phyloP scores from a whole-genome alignment of 1,284 basidiomycete genomes.

The Ganoderma meredithae region DNA sequence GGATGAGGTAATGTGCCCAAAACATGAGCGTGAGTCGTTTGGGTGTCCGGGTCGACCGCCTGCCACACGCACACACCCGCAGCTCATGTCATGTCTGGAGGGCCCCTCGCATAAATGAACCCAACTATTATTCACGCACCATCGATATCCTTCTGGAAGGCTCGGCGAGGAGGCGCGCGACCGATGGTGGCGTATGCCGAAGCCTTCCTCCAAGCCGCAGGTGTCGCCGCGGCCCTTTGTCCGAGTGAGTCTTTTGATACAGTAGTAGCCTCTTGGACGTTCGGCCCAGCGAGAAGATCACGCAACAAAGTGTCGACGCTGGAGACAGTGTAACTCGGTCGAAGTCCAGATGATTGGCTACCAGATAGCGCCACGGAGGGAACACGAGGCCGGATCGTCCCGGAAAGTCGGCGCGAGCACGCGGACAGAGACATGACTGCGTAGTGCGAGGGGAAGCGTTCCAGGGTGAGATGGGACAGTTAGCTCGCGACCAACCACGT shows the following conservation, averaged over 20 bases:
- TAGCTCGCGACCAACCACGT: constrained; percentile 4
- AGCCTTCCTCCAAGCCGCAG: neutral
- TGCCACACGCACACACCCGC: constrained; percentile 3
- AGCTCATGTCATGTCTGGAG: neutral
- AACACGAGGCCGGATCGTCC: constrained; percentile 17
- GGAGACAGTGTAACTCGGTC: constrained; percentile 21
- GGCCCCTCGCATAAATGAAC: neutral
- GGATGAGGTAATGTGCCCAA: constrained; percentile 27
- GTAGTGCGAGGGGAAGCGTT: constrained; percentile 8
- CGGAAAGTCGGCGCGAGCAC: constrained; percentile 29
- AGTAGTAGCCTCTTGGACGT: neutral
- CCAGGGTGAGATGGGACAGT: neutral
- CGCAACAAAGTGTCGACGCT: constrained; percentile 11
- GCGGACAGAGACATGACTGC: constrained; percentile 17
- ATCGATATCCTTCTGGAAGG: neutral
- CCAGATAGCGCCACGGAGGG: constrained; percentile 20
- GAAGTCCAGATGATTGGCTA: constrained; percentile 17
- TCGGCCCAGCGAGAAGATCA: constrained; percentile 8
- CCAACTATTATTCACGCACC: constrained; percentile 3
- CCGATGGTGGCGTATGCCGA: constrained; percentile 4
- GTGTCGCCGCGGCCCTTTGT: neutral
- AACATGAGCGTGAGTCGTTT: constrained; percentile 10
- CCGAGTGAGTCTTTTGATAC: neutral
- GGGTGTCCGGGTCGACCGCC: neutral
- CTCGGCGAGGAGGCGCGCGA: neutral